Evolutionary conservation across 805 yeast species (phyloP), one percentile per base, ranked within the genome.

Genomic region (Cyberlindnera americana): DNA sequence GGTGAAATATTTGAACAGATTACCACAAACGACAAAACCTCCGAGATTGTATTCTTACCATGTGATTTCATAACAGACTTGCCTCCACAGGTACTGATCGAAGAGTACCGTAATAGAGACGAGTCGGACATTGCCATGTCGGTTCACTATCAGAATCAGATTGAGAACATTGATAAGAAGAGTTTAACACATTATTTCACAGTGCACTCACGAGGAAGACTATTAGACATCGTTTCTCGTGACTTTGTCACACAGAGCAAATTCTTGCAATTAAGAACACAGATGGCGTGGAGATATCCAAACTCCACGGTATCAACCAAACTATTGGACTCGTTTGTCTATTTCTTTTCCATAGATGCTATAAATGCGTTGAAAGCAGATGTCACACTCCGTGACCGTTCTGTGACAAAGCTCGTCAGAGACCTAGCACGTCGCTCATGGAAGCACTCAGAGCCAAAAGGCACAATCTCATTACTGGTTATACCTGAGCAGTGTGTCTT

Each of bases 1-100:
- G 95, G 93, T n/a, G 78, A 71, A 38, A 66, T 80, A 34, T 56
- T 87, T 28, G 68, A 70, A 32, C 72, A 76, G 40, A 62, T 74
- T 46, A 66, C 74, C 34, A 67, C 64, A 9, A 57, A 63, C 38
- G 54, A 65, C 14, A 37, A 29, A 14, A 6, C 58, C 37, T 3
- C 25, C 11, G 81, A 81, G 56, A 81, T 88, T 54, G 86, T 89
- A n/a, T 62, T 93, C 23, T 64, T 93, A 40, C 97, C 98, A 7
- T 91, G 97, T 65, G 99, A 95, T 61, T 86, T 93, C 58, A 70
- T 95, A 38, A 89, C 98, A 2, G 91, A 90, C 57, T 68, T 91
- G 27, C 95, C 96, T 4, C 96, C 98, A 10, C 91, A 86, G 54
- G 82, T 83, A 15, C 70, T 93, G 23, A 78, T 89, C 32, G 95